Evolutionary conservation across 306 rosid species (phyloP), one percentile per base, ranked within the genome.

Genomic region (Rosa lucieae): DNA sequence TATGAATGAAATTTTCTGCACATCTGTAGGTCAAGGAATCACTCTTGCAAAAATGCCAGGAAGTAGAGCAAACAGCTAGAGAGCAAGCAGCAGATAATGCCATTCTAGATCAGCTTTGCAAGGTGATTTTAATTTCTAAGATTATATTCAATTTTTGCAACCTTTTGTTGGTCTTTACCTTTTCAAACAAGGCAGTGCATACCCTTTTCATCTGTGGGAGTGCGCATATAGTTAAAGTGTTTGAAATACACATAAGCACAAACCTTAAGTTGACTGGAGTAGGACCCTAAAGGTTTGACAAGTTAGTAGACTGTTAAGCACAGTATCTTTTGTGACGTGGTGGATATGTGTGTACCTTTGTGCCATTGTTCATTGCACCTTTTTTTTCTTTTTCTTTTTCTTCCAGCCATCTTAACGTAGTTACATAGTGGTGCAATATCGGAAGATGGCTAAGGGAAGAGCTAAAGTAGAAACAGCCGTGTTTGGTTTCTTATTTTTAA

Each of bases 11-110:
- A 51, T 52, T 77, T 79, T 18, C 77, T 52, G 58, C 67, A 20
- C 59, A 82, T 85, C 59, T 63, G 56, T 85, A 94, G 99, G 99
- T 90, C 80, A 91, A 89, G 87, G 93, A 91, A 80, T 73, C 81
- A 26, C 80, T 94, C 76, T 85, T 91, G 65, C 87, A 92, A 82
- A 91, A 82, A 84, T 94, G 83, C 84, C 83, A 7, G 69, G 99
- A 92, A 87, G 79, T 87, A 80, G 99, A 92, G 82, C 95, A 89
- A 90, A 82, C 92, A 70, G 99, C 99, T 72, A 89, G 72, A 88
- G 99, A 94, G 73, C 97, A 94, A 84, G 99, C 97, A 66, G 87
- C 97, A 37, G 99, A 94, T 86, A 94, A 91, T 78, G 95, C 92
- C 75, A 91, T 94, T 83, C 85, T 94, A 71, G 92, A 89, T 70